Evolutionary conservation across 1,139 yeast species (phyloP), one percentile per base, ranked within the genome.

Genomic region (Yamadazyma sp.): DNA sequence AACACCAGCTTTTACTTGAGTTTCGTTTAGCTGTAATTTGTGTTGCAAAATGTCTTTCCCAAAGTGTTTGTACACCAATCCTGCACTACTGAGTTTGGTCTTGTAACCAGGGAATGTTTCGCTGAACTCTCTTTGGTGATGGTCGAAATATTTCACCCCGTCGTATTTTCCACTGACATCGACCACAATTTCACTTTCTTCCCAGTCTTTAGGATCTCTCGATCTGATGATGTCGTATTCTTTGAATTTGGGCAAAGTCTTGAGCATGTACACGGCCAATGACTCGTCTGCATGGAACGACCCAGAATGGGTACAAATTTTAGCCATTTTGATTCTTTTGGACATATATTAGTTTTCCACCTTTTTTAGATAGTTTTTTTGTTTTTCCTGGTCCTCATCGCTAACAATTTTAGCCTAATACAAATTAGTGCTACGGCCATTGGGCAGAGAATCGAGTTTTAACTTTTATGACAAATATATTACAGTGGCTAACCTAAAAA

Each of bases 271-370:
- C 3, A 91, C 96, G 2, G 98, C 98, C 44, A 94, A 75, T n/a
- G 96, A 83, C 62, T 92, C 98, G 63, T 92, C 98, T 16, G 98
- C 98, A 57, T 92, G 98, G 73, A 92, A 92, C 0, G 91, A 77
- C 7, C 98, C 98, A 33, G 94, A 87, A 58, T 89, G 97, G 12
- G 97, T 91, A 55, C 96, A 91, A 45, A 91, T 86, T 54, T 77
- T 62, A 39, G 67, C 57, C 63, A 61, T 60, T 33, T 46, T 49
- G 2, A 45, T 11, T 34, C 39, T 46, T 23, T 46, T 46, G 7
- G 47, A 39, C 43, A 44, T 42, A 27, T 24, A n/a, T 16, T 4
- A 20, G 8, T 6, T 20, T 6, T 20, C 3, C 25, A n/a, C 8
- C 29, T 37, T 30, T 31, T 35, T 5, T n/a, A n/a, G n/a, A n/a